Conservation (phyloP, 352 stramenopile genomes). For the Globisporangium takayamanum region DNA sequence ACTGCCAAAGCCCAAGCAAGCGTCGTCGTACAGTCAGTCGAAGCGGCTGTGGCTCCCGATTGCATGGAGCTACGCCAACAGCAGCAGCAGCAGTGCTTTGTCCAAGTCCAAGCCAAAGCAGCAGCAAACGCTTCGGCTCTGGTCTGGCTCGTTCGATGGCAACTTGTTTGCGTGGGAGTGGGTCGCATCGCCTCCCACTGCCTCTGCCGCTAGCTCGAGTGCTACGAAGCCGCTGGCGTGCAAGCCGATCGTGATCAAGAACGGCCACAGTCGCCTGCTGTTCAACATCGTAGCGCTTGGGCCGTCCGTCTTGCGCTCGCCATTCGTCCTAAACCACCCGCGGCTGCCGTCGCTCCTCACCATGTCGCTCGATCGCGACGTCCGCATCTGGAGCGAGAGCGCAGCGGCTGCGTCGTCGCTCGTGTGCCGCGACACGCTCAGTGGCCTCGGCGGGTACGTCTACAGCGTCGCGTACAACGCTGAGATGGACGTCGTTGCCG, state of each 20-base stretch:
- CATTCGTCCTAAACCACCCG: no score
- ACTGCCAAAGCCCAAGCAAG: slow-evolving; percentile 59
- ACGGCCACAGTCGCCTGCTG: slow-evolving; percentile 53
- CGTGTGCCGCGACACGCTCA: slow-evolving; percentile 33
- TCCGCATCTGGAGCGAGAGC: slow-evolving; percentile 51
- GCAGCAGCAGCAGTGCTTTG: not conserved
- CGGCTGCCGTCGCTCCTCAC: slow-evolving; percentile 30
- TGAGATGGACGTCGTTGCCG: slow-evolving; percentile 25
- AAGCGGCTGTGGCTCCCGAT: slow-evolving; percentile 70
- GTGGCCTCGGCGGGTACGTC: slow-evolving; percentile 52
- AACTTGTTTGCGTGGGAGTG: slow-evolving; percentile 63
- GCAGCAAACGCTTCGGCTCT: slow-evolving; percentile 26
- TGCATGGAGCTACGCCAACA: slow-evolving; percentile 33
- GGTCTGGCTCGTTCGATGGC: slow-evolving; percentile 67
- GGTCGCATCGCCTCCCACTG: slow-evolving; percentile 9
- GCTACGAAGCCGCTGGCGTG: slow-evolving; percentile 9
- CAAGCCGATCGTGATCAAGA: slow-evolving; percentile 50
- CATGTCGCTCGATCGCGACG: slow-evolving; percentile 59
- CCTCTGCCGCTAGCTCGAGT: slow-evolving; percentile 9
- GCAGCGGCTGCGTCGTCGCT: slow-evolving; percentile 12
- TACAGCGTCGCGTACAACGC: slow-evolving; percentile 45
- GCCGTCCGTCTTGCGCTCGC: not conserved
- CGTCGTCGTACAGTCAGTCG: slow-evolving; percentile 51
- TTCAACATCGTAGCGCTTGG: slow-evolving; percentile 50
- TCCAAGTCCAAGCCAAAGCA: not conserved